Base-by-base conservation (phyloP, 2,329 filamentous ascomycete species). In the Dactylellina haptotyla region DNA sequence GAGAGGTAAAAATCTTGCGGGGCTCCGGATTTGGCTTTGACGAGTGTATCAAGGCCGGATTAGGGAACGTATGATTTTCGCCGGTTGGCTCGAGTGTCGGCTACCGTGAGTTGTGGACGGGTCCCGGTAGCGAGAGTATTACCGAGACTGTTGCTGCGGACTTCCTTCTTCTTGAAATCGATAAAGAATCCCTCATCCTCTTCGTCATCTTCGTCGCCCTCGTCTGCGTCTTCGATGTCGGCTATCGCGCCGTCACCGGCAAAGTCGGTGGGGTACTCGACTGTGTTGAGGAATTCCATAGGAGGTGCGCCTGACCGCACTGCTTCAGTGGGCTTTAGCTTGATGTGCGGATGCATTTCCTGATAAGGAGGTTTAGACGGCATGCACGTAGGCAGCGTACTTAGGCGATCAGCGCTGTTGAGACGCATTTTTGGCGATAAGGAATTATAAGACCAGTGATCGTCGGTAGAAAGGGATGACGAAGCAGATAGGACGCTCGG, bases 401-500 rank as follows among this genome's bases (percentile, higher is more conserved):
- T 57, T 14, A 73, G 54, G 2, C 59, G 69, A 59, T 73, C 69
- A 12, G 61, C 54, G 26, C 69, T 69, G 46, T 61, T 64, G 30
- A 75, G 70, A 39, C 64, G 62, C 62, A 51, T 62, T 32, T 75
- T 75, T 4, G 70, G 70, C 16, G 70, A 69, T 2, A 64, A 28
- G 8, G 70, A 63, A 10, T 63, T 69, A 28, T 69, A 41, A 4
- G 70, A 69, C 63, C 56, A 69, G 41, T 75, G 57, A 28, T 75
- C 70, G 46, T 78, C 77, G 14, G 76, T 77, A 32, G 75, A 76
- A 37, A 77, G 75, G 10, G 77, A 78, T 25, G 76, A 77, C 1
- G 76, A 76, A 37, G 77, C 75, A 3, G 77, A 77, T 14, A 76
- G 45, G 26, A 77, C 70, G 32, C 77, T 78, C 10, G 77, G 77